These are phyloP conservation scores for Iris pallida DNA, from an alignment of 116 monocot genomes.

Conservation along the genomic window DNA sequence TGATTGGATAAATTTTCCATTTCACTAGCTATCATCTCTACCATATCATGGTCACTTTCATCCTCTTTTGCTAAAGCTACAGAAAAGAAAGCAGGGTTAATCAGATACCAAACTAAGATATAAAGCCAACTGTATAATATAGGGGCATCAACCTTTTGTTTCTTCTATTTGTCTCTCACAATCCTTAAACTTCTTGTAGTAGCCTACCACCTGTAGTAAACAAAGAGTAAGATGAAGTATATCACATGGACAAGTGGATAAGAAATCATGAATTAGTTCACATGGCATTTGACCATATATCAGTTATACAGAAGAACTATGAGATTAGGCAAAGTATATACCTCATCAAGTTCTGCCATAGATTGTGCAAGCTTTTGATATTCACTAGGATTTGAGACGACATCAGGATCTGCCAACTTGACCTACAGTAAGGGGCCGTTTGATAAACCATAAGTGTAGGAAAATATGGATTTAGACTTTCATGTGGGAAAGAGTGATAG, in stretches of 20 bases:
- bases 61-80: constrained; percentile 78
- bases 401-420: constrained; percentile 95
- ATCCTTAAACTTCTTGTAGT: constrained; percentile 73
- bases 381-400: constrained; percentile 84
- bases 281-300: too few species aligned
- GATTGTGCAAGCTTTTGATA: constrained; percentile 97
- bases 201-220: constrained; percentile 64
- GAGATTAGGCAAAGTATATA: constrained; percentile 12
- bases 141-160: constrained; percentile 59
- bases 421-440: constrained; percentile 33
- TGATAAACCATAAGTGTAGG: too few species aligned
- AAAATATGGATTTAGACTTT: too few species aligned
- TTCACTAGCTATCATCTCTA: constrained; percentile 84
- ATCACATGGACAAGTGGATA: not conserved
- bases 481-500: too few species aligned
- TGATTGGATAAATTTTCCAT: constrained; percentile 60
- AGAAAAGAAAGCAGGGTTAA: constrained; percentile 15
- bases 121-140: not conserved
- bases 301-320: not conserved
- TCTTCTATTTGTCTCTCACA: constrained; percentile 84
- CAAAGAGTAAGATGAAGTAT: not conserved
- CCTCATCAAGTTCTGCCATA: constrained; percentile 90
- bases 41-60: constrained; percentile 80
- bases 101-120: not conserved
- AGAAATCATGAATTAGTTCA: too few species aligned